Evolutionary conservation across 495 filamentous ascomycete genomes (phyloP).

Genomic region (Talaromyces stipitatus): DNA sequence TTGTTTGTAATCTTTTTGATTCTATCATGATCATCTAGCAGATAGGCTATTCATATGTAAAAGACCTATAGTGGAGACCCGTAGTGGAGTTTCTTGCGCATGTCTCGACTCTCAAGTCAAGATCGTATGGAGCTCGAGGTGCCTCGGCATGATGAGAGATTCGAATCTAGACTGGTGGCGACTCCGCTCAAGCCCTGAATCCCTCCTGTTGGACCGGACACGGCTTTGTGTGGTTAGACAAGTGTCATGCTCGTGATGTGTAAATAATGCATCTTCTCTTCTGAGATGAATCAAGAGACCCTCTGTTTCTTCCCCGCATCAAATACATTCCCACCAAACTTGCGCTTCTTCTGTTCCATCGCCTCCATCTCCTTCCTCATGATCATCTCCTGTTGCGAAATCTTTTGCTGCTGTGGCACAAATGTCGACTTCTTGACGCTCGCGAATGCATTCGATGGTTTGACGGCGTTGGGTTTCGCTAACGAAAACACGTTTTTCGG

Average conservation of each 20-base stretch:
- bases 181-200: no score
- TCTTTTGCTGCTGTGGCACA: slow-evolving; percentile 60
- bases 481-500: slow-evolving; percentile 77
- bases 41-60: no score
- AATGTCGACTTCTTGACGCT: slow-evolving; percentile 53
- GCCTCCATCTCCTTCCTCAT: slow-evolving; percentile 75
- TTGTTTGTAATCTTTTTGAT: no score
- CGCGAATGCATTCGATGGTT: slow-evolving; percentile 37
- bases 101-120: no score
- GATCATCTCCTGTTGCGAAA: slow-evolving; percentile 83
- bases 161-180: no score
- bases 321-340: slow-evolving; percentile 13
- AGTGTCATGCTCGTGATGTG: neutral
- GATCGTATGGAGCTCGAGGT: no score
- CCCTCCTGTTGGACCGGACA: neutral
- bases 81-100: no score
- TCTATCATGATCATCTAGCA: no score
- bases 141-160: no score
- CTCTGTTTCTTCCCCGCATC: slow-evolving; percentile 15
- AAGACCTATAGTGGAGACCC: no score
- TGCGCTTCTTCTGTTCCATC: slow-evolving; percentile 59
- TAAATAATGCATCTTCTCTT: neutral
- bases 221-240: neutral
- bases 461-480: slow-evolving; percentile 41
- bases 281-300: slow-evolving; percentile 2